phyloP scores from a whole-genome alignment of 352 stramenopile species.

The Albugo laibachii region DNA sequence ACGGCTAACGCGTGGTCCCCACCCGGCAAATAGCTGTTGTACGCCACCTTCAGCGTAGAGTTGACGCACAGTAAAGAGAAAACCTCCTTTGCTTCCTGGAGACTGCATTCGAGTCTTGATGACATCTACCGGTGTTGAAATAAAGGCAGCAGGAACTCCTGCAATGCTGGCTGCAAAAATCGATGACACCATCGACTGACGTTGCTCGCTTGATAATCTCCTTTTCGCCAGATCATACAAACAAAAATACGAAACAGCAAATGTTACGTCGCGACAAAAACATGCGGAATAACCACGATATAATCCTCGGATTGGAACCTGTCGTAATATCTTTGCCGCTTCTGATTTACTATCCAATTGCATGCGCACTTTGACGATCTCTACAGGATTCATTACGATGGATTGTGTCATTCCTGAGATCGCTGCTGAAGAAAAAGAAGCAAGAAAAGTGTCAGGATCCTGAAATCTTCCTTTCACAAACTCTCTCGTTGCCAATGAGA shows the following conservation, averaged over 20 bases:
- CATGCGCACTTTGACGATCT: constrained; percentile 72
- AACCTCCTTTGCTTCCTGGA: constrained; percentile 15
- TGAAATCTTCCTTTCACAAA: constrained; percentile 60
- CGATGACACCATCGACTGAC: constrained; percentile 41
- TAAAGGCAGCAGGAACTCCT: constrained; percentile 48
- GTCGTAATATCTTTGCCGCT: constrained; percentile 24
- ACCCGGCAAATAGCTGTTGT: constrained; percentile 36
- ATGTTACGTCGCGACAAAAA: constrained; percentile 46
- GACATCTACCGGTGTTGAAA: constrained; percentile 56
- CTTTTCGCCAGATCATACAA: constrained; percentile 57
- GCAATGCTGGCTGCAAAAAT: constrained; percentile 49
- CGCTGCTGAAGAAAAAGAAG: constrained; percentile 47
- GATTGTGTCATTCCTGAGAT: constrained; percentile 48
- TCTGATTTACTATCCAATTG: constrained; percentile 57
- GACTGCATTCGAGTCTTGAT: constrained; percentile 73
- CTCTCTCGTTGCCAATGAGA: constrained; percentile 57
- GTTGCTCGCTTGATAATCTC: constrained; percentile 36
- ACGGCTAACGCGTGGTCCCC: constrained; percentile 40
- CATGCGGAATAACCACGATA: constrained; percentile 61
- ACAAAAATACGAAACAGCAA: constrained; percentile 60
- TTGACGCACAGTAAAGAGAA: constrained; percentile 28
- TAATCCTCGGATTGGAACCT: constrained; percentile 35
- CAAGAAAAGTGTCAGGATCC: constrained; percentile 44
- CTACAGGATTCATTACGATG: constrained; percentile 66
- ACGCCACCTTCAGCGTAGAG: constrained; percentile 30